Base-by-base conservation (phyloP, 2,329 filamentous ascomycete species). In the Cryphonectria nitschkei region DNA sequence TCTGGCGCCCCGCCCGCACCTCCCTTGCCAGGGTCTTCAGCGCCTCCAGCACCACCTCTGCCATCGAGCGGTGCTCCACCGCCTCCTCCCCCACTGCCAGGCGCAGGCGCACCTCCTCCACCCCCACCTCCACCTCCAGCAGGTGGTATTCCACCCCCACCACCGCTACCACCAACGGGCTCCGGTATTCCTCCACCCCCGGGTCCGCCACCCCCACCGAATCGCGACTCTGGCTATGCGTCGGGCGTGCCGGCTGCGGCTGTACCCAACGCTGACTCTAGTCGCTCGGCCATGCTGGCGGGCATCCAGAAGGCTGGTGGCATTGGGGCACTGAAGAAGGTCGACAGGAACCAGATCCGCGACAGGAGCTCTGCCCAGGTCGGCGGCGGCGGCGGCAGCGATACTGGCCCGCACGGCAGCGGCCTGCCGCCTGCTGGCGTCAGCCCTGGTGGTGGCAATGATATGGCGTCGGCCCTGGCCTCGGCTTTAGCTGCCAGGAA, bases 381-480 rank as follows among this genome's bases (percentile, higher is more conserved):
- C 60, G 84, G 86, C 64, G 75, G 79, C 46, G 74, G 79, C 58
- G 75, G 79, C 46, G 74, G 79, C 56, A 74, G 76, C 32, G 85
- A 87, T 74, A 84, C 84, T 65, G 85, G 84, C 6, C 83, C 86
- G 56, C 82, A 84, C 65, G 85, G 85, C 39, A 85, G 84, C 75
- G 85, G 84, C 54, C 76, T 85, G 71, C 82, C 88, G 69, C 82
- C 88, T 11, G 82, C 87, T 62, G 86, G 86, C 34, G 79, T 86
- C 60, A 80, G 84, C n/a, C 84, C 65, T 79, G 86, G 84, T 26
- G 87, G 88, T 14, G 88, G 89, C 68, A 90, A 90, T 69, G 90
- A 89, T 50, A 89, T 98, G 87, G 93, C 94, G 32, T 93, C 92
- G 82, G 95, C 94, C 64, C 83, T 97, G 76, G 93, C 93, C 72